Base-by-base conservation (phyloP, 352 stramenopile genomes). In the Globisporangium echinulatum region DNA sequence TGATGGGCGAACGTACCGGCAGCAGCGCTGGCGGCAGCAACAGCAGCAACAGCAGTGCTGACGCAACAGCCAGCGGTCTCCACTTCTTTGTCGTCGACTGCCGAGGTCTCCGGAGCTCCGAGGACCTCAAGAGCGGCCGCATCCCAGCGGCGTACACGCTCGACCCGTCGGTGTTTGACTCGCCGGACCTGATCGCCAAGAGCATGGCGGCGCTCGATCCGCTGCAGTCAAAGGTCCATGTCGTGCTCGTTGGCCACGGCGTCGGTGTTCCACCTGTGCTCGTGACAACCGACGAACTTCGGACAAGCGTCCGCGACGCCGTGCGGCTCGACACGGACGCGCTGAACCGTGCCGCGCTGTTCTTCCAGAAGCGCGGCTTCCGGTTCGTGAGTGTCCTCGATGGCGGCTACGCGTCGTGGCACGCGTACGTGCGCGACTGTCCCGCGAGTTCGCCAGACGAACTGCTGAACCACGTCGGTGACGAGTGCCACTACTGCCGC, bases 281-380 rank as follows among this genome's bases (percentile, higher is more conserved):
- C 2, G 72, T 77, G 39, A 86, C 68, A 11, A 84, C 68, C 0
- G 83, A 93, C 40, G 80, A 90, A 37, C 56, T 77, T 5, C 87
- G 86, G 69, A 88, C 81, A 2, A 88, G 75, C 42, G 75, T 93
- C 25, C 83, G 83, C 7, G 83, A 93, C 63, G 80, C 81, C 38
- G 79, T 91, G 33, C 79, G 79, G 39, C 63, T 82, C 17, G 83
- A 93, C 33, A 72, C 73, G 0, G 81, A 88, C 54, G 74, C 73
- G 19, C 70, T 93, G 17, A 93, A 93, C 61, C 81, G 85, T 39
- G 83, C 83, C 0, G 79, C 81, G 14, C 63, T 93, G 0, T 90
- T 90, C 33, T 93, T 93, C 64, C 83, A 93, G 65, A 93, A 93
- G 63, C 75, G 75, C 47, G 79, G 74, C 2, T 93, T 93, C 56